Evolutionary conservation across 192 early-diverging fungal species (phyloP).

Genomic region (Backusella psychrophila): DNA sequence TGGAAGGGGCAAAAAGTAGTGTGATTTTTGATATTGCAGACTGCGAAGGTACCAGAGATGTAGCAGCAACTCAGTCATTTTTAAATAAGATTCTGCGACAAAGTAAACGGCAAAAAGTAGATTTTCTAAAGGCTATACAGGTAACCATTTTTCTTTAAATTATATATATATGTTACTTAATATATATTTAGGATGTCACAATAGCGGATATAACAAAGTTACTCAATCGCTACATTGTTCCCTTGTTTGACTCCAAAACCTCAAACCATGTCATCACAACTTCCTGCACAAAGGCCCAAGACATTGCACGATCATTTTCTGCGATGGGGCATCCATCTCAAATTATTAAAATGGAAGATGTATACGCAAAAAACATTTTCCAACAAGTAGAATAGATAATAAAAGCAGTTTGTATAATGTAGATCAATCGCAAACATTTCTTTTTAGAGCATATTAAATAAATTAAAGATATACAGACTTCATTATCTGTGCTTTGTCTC

Average conservation of each 20-base stretch:
- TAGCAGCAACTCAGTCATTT: conserved; percentile 44
- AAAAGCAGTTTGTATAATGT: background rate
- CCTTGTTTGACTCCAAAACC: background rate
- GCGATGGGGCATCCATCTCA: background rate
- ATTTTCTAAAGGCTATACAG: conserved; percentile 15
- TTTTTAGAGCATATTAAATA: background rate
- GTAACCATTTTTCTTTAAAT: background rate
- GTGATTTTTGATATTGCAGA: conserved; percentile 50
- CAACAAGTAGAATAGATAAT: conserved; percentile 12
- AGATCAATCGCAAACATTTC: background rate
- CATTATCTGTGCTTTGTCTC: too few relatives aligned
- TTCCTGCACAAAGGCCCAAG: background rate
- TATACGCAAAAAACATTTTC: conserved; percentile 6
- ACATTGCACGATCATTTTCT: background rate
- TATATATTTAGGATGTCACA: conserved; percentile 8
- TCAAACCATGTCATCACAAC: conserved; percentile 15
- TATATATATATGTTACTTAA: too few relatives aligned
- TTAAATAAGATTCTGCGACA: conserved; percentile 45
- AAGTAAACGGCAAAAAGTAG: conserved; percentile 22
- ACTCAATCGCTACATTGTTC: conserved; percentile 2
- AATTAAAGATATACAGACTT: background rate
- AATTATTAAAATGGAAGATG: conserved; percentile 10
- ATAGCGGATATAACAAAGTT: background rate
- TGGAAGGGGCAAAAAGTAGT: conserved; percentile 56
- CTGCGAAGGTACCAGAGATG: conserved; percentile 33